Base-by-base conservation (phyloP, 1,284 basidiomycete species). In the Volvariella volvacea region DNA sequence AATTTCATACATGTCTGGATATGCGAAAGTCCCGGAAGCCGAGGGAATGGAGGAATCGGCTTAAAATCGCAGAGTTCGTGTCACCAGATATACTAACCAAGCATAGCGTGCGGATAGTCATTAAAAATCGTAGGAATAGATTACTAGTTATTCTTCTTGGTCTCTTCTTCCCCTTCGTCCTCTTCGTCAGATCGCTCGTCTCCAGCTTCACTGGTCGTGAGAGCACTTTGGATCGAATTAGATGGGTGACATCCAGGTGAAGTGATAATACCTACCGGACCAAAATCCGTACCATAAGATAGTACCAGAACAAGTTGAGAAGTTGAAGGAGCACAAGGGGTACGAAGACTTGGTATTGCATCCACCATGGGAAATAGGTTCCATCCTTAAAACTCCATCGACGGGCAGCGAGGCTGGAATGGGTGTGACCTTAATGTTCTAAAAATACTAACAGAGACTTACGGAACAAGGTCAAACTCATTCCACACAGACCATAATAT, bases 221-320 rank as follows among this genome's bases (percentile, higher is more conserved):
- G 48, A 14, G 70, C 66, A 41, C 73, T 74, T 46, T 2, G 40
- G 44, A 14, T 2, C 22, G 48, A 21, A 17, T 51, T 50, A 2
- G 49, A 53, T 10, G 16, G 31, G 22, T n/a, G 20, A 45, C 10
- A 43, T 8, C 39, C 16, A 41, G 15, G 34, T 9, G 12, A 51
- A 10, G 20, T 6, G 12, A 28, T 6, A 28, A n/a, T 22, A 52
- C 64, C 36, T 41, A 77, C 76, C 72, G 64, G 14, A 67, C 50
- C 15, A 73, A 63, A 41, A 95, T 84, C 43, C 88, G 79, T 61
- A 78, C 65, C 57, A 94, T 91, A 38, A 91, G 69, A 62, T 73
- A 80, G 61, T 90, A 93, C 92, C 92, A 95, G 69, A 95, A 95
- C 16, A 94, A 52, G 60, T 96, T 95, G 56, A 97, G 73, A 48